Conservation (phyloP, 495 filamentous ascomycete species). For the Talaromyces adpressus region DNA sequence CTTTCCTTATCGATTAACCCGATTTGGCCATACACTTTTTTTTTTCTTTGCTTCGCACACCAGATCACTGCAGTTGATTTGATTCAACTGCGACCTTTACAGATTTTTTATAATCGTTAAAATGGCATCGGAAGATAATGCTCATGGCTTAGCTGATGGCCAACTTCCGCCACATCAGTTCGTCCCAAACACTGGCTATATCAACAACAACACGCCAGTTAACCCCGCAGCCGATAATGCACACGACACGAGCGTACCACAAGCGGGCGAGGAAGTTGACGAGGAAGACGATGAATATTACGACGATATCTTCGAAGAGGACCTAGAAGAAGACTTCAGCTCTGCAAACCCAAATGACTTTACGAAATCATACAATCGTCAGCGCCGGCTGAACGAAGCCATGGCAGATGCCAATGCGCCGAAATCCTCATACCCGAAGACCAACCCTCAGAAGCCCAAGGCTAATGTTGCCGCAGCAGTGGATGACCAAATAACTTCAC, state of each 20-base stretch:
- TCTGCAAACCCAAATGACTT: conserved; percentile 60
- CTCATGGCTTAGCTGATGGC: conserved; percentile 33
- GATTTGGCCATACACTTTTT: neutral
- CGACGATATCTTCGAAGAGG: conserved; percentile 53
- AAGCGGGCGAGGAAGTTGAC: conserved; percentile 21
- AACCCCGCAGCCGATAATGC: conserved; percentile 18
- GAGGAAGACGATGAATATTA: conserved; percentile 40
- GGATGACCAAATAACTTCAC: conserved; percentile 78
- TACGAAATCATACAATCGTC: conserved; percentile 88
- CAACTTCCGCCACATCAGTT: conserved; percentile 45
- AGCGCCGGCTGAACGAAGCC: conserved; percentile 53
- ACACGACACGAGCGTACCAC: conserved; percentile 28
- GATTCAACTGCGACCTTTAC: neutral
- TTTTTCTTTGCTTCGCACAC: neutral
- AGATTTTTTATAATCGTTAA: neutral
- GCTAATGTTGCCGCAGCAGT: conserved; percentile 71
- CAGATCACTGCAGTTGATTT: neutral
- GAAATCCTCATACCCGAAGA: conserved; percentile 58
- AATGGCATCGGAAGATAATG: conserved; percentile 2
- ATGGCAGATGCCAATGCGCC: conserved; percentile 48
- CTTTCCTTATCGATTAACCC: conserved; percentile 6
- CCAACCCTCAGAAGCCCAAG: conserved; percentile 76
- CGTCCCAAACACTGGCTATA: conserved; percentile 49
- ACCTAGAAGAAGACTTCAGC: conserved; percentile 52
- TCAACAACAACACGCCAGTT: conserved; percentile 17